Base-by-base conservation (phyloP, 306 rosid genomes). In the Cucurbita moschata region DNA sequence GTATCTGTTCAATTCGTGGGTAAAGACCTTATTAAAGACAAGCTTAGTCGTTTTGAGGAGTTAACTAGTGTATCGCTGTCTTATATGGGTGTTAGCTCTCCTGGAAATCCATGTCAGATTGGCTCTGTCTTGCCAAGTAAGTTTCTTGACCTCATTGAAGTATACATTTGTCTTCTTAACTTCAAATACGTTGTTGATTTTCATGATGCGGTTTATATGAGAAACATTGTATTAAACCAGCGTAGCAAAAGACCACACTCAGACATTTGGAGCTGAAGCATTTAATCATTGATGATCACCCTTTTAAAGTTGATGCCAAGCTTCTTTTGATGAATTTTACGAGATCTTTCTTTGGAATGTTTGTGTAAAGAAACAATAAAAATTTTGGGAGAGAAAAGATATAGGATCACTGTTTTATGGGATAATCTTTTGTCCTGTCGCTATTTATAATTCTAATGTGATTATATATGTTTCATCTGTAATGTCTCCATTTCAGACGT, bases 1-100 rank as follows among this genome's bases (percentile, higher is more conserved):
- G 98, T 94, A 30, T 85, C 86, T 6, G 70, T 94, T 79, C 84
- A 90, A 61, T 87, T 94, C 49, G 74, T 94, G 82, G 98, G 98
- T 75, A 85, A 89, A 86, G 96, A 91, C 72, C 81, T 89, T 77
- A 81, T 94, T 83, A 82, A 90, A 47, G 92, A 89, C 78, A 90
- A 86, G 77, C 88, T 94, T 44, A 89, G 97, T 80, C 85, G 85
- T 53, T 83, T 94, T n/a, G 97, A 90, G 82, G 97, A 90, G 85
- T 79, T 94, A 76, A 84, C 92, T 11, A 78, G 76, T 63, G 90
- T 81, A 18, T 90, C 98, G 10, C 54, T 88, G 46, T 78, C 98
- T 57, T 85, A 76, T 52, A 73, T 90, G 95, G 97, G 96, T 47
- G 82, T 90, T 79, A 85, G 91, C 84, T 84, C 89, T 72, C 86